Evolutionary conservation across 2,329 filamentous ascomycete genomes (phyloP), one percentile per base, ranked within the genome.

Genomic region (Apiospora marii): DNA sequence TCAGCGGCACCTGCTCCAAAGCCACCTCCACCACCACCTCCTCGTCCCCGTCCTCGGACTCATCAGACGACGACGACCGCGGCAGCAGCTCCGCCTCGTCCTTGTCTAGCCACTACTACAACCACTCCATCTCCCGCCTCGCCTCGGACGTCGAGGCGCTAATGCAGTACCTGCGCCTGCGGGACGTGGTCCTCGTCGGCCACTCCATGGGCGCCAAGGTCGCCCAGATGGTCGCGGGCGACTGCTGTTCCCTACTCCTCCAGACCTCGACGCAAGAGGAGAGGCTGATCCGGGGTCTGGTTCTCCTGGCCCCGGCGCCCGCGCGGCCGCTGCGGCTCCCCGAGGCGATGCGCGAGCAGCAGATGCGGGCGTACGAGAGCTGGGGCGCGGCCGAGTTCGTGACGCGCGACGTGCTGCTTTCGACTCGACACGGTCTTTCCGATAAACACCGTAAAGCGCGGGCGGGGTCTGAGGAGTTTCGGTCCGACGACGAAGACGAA

Each of bases 201-300:
- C 80, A 84, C 74, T 83, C 82, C 0, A 84, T 84, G 83, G 83
- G 83, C 4, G 82, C 79, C 22, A 84, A 84, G 70, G 79, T 84
- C 2, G 78, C 80, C 0, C 77, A 83, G 27, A 71, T 78, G 16
- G 72, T 78, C 14, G 77, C 75, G 1, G 74, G 74, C 41, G 61
- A 70, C 14, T 49, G 64, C 8, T 51, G 30, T 22, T 67, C 22
- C 22, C 8, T n/a, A n/a, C n/a, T 27, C 16, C 37, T 30, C 27
- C 16, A 41, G 24, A 30, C 27, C 4, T 30, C 27, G 27, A 2
- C 12, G 12, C 24, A 22, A 27, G 0, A 2, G 53, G 30, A 5
- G 3, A 7, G 30, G 16, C 16, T 12, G 30, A 37, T 82, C 0
- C 75, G 74, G 41, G 80, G 85, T 71, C 22, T 83, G 4, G 75